Percentiles rank a stretch among this genome's conserved stretches.
These are phyloP conservation scores for Nelumbo lutea DNA, from an alignment of 164 flowering plant genomes.

Conservation along the genomic window DNA sequence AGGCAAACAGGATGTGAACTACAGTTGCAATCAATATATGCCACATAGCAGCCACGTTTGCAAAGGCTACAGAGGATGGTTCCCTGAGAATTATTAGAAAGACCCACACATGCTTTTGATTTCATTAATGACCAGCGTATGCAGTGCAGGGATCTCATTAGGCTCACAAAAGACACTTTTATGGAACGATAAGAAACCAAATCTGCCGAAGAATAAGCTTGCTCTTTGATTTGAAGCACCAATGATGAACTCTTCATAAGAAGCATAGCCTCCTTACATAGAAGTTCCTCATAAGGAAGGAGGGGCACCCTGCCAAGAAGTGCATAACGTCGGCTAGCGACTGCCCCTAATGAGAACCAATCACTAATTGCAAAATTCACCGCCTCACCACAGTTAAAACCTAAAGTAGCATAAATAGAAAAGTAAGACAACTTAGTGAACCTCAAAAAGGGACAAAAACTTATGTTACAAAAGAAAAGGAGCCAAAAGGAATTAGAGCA, in stretches of 20 bases:
- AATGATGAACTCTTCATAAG: slow-evolving; percentile 27
- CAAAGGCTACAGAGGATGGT: slow-evolving; percentile 86
- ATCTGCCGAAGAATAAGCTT: slow-evolving; percentile 32
- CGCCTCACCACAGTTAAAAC: slow-evolving; percentile 98
- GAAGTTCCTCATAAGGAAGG: slow-evolving; percentile 93
- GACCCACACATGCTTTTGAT: slow-evolving; percentile 32
- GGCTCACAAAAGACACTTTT: slow-evolving; percentile 67
- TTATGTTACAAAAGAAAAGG: too few species aligned
- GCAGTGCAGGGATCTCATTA: slow-evolving; percentile 80
- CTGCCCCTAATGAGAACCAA: slow-evolving; percentile 88
- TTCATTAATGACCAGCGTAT: slow-evolving; percentile 80
- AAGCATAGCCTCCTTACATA: slow-evolving; percentile 90
- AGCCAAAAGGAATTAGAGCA: not conserved
- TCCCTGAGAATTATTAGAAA: slow-evolving; percentile 45
- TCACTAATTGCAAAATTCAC: slow-evolving; percentile 96
- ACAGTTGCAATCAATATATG: slow-evolving; percentile 69
- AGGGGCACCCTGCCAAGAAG: slow-evolving; percentile 80
- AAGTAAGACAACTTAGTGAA: not conserved
- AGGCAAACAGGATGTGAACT: slow-evolving; percentile 74
- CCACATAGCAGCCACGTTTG: slow-evolving; percentile 91
- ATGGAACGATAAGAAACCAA: slow-evolving; percentile 38
- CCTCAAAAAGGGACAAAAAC: too few species aligned
- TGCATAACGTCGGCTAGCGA: slow-evolving; percentile 87
- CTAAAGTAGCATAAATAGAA: slow-evolving; percentile 32
- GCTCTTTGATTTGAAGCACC: slow-evolving; percentile 26